A percentile compares a stretch with the other conserved stretches of the same genome.
phyloP scores from a whole-genome alignment of 768 basidiomycete species.

The Amylocystis lapponica region DNA sequence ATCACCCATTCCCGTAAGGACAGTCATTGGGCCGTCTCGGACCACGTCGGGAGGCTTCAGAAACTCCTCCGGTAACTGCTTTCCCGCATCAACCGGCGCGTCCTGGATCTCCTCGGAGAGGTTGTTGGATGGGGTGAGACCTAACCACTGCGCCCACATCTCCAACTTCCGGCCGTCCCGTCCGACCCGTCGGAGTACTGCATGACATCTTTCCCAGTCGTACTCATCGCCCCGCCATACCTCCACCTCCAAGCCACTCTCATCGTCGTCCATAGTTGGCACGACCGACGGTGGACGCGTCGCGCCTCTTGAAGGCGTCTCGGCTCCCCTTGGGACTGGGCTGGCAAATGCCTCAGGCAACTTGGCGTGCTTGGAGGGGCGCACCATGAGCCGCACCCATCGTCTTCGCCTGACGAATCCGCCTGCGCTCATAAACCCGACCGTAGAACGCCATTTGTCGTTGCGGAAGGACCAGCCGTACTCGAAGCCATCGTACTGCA shows the following conservation, averaged over 20 bases:
- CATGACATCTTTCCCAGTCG: conserved; percentile 57
- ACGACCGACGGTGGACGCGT: conserved; percentile 22
- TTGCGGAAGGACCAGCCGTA: conserved; percentile 76
- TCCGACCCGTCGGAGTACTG: conserved; percentile 45
- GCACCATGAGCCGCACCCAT: conserved; percentile 85
- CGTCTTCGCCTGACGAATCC: conserved; percentile 73
- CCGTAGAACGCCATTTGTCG: conserved; percentile 58
- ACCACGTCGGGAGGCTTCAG: no score
- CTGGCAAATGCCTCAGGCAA: conserved; percentile 7
- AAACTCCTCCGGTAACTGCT: conserved; percentile 46
- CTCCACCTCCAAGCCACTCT: conserved; percentile 3
- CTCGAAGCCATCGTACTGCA: conserved; percentile 81
- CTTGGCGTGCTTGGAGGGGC: conserved; percentile 31
- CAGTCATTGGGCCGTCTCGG: no score
- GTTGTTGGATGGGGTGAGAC: no score
- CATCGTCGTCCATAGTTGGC: conserved; percentile 23
- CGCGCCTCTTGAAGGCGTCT: no score
- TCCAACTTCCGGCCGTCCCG: conserved; percentile 74
- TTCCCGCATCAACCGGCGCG: conserved; percentile 14
- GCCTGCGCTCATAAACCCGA: conserved; percentile 55
- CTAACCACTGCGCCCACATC: conserved; percentile 70
- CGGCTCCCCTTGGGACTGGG: no score
- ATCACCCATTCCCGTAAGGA: no score
- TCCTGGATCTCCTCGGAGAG: no score
- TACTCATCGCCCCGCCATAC: conserved; percentile 53